phyloP scores from a whole-genome alignment of 192 early-diverging fungal species.

The Mortierella alpina region DNA sequence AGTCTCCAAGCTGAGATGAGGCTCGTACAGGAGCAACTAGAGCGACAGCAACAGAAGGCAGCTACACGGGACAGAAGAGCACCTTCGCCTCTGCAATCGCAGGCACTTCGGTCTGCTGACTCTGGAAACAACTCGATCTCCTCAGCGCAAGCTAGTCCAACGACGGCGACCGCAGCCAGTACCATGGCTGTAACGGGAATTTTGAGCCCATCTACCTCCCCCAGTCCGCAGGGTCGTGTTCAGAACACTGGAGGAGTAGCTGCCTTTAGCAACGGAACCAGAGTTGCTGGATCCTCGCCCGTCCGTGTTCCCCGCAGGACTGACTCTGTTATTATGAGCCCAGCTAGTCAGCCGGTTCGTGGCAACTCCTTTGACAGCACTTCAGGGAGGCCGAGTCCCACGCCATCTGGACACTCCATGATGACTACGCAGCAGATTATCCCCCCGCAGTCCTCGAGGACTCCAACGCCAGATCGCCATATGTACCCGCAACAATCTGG shows the following conservation, averaged over 20 bases:
- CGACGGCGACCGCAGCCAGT: background rate
- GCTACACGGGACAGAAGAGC: background rate
- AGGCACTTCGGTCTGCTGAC: constrained; percentile 5
- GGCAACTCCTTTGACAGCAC: constrained; percentile 36
- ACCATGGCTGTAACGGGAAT: background rate
- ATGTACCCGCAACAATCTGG: constrained; percentile 2
- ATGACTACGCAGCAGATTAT: constrained; percentile 36
- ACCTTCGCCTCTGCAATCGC: constrained; percentile 10
- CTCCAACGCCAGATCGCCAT: constrained; percentile 46
- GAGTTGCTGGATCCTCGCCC: constrained; percentile 14
- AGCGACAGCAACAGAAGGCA: constrained; percentile 5
- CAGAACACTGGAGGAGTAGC: constrained; percentile 9
- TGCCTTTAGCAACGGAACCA: background rate
- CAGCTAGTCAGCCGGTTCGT: constrained; percentile 23
- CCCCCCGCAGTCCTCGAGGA: constrained; percentile 39
- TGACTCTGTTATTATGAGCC: constrained; percentile 47
- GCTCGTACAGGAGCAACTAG: constrained; percentile 37
- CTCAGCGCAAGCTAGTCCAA: constrained; percentile 25
- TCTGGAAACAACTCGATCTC: constrained; percentile 6
- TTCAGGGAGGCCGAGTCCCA: constrained; percentile 46
- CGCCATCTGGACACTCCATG: constrained; percentile 29
- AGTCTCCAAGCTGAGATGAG: constrained; percentile 50
- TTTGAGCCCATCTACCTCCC: constrained; percentile 15
- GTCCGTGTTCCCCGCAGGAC: constrained; percentile 41
- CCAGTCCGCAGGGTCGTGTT: constrained; percentile 14